Evolutionary conservation across 805 yeast genomes (phyloP), one percentile per base, ranked within the genome.

Genomic region (Ogataea glucozyma): DNA sequence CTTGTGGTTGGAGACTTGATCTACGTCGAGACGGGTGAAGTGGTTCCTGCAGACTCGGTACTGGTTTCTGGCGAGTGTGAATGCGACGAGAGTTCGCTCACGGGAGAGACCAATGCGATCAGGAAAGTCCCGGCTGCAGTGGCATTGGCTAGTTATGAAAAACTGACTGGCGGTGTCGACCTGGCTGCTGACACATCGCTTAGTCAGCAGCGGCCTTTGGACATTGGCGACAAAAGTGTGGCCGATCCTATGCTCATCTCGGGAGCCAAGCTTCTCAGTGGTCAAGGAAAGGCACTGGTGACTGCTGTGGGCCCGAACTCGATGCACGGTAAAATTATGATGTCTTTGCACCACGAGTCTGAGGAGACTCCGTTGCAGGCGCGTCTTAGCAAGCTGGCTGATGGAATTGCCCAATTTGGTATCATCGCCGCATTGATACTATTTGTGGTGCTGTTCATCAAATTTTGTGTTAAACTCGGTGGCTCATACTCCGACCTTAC

Each of bases 331-430:
- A 79, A 87, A 57, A 91, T 95, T 2, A 83, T 93, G 91, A 70
- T 81, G 65, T 78, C 95, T 10, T 69, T 93, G 41, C 76, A 79
- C 39, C 76, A 75, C 27, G 96, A 88, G 53, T 69, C 83, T 2
- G 96, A 90, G 60, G 76, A 76, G 19, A 95, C 99, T 5, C 98
- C 99, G 1, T 67, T 93, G 60, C 97, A 90, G 57, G 82, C 71
- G 40, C 80, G 97, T 55, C 73, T 93, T 47, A 81, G 85, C 57
- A 71, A 74, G 40, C 76, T 93, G 44, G 97, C 99, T 1, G 95
- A 85, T 58, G 95, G 93, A 24, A 93, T 93, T 47, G 90, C 97
- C n/a, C 88, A 87, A 62, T 88, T 87, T 64, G 99, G 98, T 41
- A 79, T 88, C 49, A 67, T 85, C 38, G 91, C 95, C 2, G 96